These are phyloP conservation scores for Glebionis coronaria DNA, from an alignment of 129 eudicot species.

Conservation along the genomic window DNA sequence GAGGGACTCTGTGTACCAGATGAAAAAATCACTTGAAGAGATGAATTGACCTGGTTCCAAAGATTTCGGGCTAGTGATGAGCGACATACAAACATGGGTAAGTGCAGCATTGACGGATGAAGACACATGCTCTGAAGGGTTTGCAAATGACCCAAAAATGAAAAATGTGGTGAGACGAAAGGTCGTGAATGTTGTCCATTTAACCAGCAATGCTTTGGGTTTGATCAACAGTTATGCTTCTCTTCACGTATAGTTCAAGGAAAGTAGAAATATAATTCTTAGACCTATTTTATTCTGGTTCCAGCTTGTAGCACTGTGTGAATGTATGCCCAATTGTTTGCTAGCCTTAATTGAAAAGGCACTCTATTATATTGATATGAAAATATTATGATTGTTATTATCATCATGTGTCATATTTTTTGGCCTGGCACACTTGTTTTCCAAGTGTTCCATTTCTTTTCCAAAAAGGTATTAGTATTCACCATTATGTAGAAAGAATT, in stretches of 20 bases:
- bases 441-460: no score
- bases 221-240: conserved; percentile 53
- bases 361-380: neutral
- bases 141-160: conserved; percentile 34
- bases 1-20: conserved; percentile 32
- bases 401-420: no score
- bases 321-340: no score
- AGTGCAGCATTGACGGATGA: conserved; percentile 61
- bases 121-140: conserved; percentile 54
- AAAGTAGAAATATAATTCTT: neutral
- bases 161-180: conserved; percentile 48
- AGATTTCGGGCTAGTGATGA: conserved; percentile 3
- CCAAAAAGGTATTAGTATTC: no score
- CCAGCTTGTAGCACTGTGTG: no score
- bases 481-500: no score
- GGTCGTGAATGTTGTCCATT: conserved; percentile 45
- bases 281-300: neutral
- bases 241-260: neutral
- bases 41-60: conserved; percentile 23
- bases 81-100: conserved; percentile 51
- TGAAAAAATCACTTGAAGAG: conserved; percentile 30
- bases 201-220: conserved; percentile 59
- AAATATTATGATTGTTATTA: neutral
- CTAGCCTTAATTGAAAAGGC: neutral
- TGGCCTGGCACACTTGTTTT: no score